Percentiles rank a stretch among this genome's conserved stretches.
Conservation (phyloP, 352 stramenopile species). For the Phytophthora colocasiae region DNA sequence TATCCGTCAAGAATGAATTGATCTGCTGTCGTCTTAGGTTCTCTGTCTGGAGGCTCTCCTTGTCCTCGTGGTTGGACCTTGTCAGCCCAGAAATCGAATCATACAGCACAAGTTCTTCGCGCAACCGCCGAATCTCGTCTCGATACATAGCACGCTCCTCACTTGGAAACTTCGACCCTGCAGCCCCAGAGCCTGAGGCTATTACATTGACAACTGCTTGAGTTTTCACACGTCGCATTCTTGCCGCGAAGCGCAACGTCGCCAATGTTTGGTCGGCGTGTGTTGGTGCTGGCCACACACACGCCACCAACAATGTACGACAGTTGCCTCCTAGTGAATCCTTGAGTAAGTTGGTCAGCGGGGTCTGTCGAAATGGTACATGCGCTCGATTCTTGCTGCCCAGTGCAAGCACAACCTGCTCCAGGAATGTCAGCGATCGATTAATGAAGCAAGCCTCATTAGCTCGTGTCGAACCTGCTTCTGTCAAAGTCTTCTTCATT, state of each 20-base stretch:
- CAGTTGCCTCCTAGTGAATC: constrained; percentile 88
- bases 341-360: constrained; percentile 92
- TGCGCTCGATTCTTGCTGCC: constrained; percentile 89
- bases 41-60: constrained; percentile 26
- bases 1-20: constrained; percentile 46
- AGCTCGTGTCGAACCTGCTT: constrained; percentile 43
- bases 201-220: constrained; percentile 73
- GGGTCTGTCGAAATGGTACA: constrained; percentile 93
- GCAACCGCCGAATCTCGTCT: constrained; percentile 63
- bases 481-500: constrained; percentile 86
- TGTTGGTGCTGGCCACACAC: constrained; percentile 78
- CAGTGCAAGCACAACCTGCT: constrained; percentile 92
- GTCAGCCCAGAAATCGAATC: constrained; percentile 63
- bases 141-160: constrained; percentile 36
- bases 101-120: constrained; percentile 66
- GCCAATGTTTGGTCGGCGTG: constrained; percentile 88
- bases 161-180: constrained; percentile 13
- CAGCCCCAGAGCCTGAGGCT: constrained; percentile 10
- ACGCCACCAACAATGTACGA: constrained; percentile 85
- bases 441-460: constrained; percentile 66
- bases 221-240: constrained; percentile 87
- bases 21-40: constrained; percentile 37
- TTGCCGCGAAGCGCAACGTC: constrained; percentile 91
- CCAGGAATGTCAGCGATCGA: constrained; percentile 79
- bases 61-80: constrained; percentile 40